These are phyloP conservation scores for Diphasiastrum complanatum DNA, from an alignment of 83 land plant genomes.

Conservation along the genomic window DNA sequence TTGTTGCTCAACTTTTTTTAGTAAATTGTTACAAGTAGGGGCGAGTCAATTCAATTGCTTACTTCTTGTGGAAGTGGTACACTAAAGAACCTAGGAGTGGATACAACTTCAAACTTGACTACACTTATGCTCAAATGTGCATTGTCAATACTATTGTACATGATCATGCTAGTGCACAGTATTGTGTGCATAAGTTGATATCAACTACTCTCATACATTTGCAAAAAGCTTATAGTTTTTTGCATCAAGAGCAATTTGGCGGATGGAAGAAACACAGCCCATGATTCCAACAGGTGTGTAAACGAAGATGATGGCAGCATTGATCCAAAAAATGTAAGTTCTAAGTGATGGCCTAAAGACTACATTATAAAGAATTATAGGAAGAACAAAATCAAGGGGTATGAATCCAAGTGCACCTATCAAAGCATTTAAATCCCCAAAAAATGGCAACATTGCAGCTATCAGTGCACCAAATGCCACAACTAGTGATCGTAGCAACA, in stretches of 20 bases:
- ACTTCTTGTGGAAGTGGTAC: too few species aligned
- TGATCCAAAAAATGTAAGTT: slow-evolving; percentile 17
- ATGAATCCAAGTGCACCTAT: slow-evolving; percentile 25
- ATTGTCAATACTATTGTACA: too few species aligned
- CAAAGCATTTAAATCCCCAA: slow-evolving; percentile 25
- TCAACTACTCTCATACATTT: background rate
- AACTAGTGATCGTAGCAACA: slow-evolving; percentile 2
- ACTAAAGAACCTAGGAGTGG: too few species aligned
- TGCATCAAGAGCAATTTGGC: slow-evolving; percentile 24
- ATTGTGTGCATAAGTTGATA: too few species aligned
- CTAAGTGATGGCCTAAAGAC: slow-evolving; percentile 16
- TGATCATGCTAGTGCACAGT: too few species aligned
- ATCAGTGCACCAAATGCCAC: slow-evolving; percentile 3
- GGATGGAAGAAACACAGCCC: slow-evolving; percentile 17
- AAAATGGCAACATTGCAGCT: slow-evolving; percentile 31
- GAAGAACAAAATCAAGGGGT: slow-evolving; percentile 19
- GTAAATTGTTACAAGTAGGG: too few species aligned
- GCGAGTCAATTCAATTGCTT: too few species aligned
- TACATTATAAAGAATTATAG: slow-evolving; percentile 2
- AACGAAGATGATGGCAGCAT: background rate
- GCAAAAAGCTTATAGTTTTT: slow-evolving; percentile 22
- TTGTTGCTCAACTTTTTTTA: too few species aligned
- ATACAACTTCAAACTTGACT: too few species aligned
- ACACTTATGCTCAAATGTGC: too few species aligned
- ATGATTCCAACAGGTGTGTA: slow-evolving; percentile 6